Base-by-base conservation (phyloP, 2,329 filamentous ascomycete genomes). In the Cryphonectria radicalis region DNA sequence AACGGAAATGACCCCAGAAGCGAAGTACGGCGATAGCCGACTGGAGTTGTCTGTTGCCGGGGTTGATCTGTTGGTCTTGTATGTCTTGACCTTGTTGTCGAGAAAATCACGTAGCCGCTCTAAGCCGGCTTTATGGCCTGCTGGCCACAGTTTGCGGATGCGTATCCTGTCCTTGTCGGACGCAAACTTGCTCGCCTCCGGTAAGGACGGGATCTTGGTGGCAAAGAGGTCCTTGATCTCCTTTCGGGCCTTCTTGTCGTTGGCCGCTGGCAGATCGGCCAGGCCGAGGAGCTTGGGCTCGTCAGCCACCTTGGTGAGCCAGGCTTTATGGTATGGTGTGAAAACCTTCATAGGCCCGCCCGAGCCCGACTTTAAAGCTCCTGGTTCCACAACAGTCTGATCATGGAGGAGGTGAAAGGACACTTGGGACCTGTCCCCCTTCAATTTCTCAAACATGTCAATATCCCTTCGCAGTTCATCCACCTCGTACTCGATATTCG, bases 231-330 rank as follows among this genome's bases (percentile, higher is more conserved):
- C 60, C 60, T 74, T 74, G 7, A 73, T 43, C 1, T 71, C 76
- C 25, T 68, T 74, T 1, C 70, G 68, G 0, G 80, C 80, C 59
- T 83, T 82, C 71, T 79, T 79, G 55, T 74, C 74, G 62, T 76
- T 77, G 14, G 65, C 70, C 14, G 74, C 73, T 0, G 84, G 84
- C 4, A 8, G 32, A 8, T 66, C 71, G 7, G 69, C 67, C 79
- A 80, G 64, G 79, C 85, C 77, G 84, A 86, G 74, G 79, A 86
- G 76, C 79, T 84, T 66, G 82, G 84, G 84, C 76, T 85, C 67
- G 81, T 83, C 70, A 80, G 83, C 0, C 77, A 84, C 64, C 79
- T 85, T 40, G 80, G 82, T 70, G 75, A 80, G 69, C 76, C 76
- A 77, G 5, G 74, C 72, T 57, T 75, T 75, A 71, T 77, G 75